Percentiles rank a stretch among this genome's conserved stretches.
Conservation (phyloP, 2,329 filamentous ascomycete species). For the Neoscytalidium dimidiatum region DNA sequence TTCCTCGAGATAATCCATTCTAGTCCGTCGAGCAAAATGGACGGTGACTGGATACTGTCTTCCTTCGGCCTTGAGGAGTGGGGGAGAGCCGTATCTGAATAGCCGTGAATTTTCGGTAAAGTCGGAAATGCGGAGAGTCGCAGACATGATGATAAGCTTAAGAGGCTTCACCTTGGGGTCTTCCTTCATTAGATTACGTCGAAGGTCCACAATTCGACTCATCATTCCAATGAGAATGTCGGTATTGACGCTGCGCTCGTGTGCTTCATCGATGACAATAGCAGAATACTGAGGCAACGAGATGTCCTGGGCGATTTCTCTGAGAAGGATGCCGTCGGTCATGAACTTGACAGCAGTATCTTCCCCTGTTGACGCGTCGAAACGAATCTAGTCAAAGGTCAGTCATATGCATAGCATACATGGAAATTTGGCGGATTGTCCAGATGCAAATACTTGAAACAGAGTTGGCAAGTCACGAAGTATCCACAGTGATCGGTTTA, state of each 20-base stretch:
- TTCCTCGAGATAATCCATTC: slow-evolving; percentile 87
- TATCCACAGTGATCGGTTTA: not conserved
- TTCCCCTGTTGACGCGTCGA: slow-evolving; percentile 78
- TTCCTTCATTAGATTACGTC: slow-evolving; percentile 72
- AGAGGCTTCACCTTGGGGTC: slow-evolving; percentile 70
- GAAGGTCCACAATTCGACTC: slow-evolving; percentile 84
- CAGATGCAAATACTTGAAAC: no score
- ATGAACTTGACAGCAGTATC: slow-evolving; percentile 97
- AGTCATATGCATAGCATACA: not conserved
- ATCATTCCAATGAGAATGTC: slow-evolving; percentile 98
- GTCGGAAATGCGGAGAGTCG: slow-evolving; percentile 86
- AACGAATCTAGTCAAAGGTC: slow-evolving; percentile 64
- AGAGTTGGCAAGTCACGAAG: not conserved
- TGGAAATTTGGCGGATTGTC: no score
- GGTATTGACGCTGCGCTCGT: slow-evolving; percentile 96
- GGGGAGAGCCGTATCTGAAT: slow-evolving; percentile 73
- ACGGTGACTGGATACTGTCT: slow-evolving; percentile 87
- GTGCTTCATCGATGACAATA: slow-evolving; percentile 93
- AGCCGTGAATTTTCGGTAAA: slow-evolving; percentile 81
- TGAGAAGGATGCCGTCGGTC: slow-evolving; percentile 93
- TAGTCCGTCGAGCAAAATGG: slow-evolving; percentile 83
- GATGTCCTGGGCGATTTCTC: slow-evolving; percentile 89
- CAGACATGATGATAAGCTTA: slow-evolving; percentile 98
- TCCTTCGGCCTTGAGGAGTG: slow-evolving; percentile 86
- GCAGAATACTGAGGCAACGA: slow-evolving; percentile 86